phyloP scores from a whole-genome alignment of 495 filamentous ascomycete species.

The Halenospora varia region DNA sequence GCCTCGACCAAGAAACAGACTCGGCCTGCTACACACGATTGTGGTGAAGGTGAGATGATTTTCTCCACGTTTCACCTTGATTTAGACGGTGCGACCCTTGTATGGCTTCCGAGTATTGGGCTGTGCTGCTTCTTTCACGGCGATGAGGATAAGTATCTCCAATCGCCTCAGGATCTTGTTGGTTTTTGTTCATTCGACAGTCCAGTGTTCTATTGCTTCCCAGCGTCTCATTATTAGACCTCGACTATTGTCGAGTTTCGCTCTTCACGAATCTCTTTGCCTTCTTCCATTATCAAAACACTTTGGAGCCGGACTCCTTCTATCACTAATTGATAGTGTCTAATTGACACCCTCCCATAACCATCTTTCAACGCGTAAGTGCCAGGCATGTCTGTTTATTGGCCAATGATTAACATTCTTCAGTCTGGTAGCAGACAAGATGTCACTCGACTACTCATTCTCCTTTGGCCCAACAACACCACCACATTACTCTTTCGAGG shows the following conservation, averaged over 20 bases:
- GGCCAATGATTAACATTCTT: not conserved
- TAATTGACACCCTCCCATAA: constrained; percentile 20
- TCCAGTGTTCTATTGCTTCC: constrained; percentile 10
- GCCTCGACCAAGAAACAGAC: constrained; percentile 28
- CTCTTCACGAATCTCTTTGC: constrained; percentile 32
- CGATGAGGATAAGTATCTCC: constrained; percentile 26
- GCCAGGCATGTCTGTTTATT: not conserved
- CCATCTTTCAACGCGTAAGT: constrained; percentile 20
- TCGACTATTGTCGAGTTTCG: constrained; percentile 26
- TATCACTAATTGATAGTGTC: constrained; percentile 23
- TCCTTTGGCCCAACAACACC: constrained; percentile 47
- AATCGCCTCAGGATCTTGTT: constrained; percentile 19
- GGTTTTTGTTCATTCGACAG: constrained; percentile 23
- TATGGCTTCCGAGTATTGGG: constrained; percentile 26
- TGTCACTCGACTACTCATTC: constrained; percentile 56
- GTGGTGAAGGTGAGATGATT: constrained; percentile 19
- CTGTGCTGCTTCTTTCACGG: constrained; percentile 29
- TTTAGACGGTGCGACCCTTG: constrained; percentile 26
- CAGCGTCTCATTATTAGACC: constrained; percentile 19
- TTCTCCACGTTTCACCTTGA: constrained; percentile 42
- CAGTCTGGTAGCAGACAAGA: constrained; percentile 34
- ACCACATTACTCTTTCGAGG: constrained; percentile 27
- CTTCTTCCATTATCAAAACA: constrained; percentile 19
- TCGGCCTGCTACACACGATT: constrained; percentile 10
- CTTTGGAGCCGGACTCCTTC: constrained; percentile 39